Evolutionary conservation across 2,329 filamentous ascomycete species (phyloP), one percentile per base, ranked within the genome.

Genomic region (Plenodomus biglobosus): DNA sequence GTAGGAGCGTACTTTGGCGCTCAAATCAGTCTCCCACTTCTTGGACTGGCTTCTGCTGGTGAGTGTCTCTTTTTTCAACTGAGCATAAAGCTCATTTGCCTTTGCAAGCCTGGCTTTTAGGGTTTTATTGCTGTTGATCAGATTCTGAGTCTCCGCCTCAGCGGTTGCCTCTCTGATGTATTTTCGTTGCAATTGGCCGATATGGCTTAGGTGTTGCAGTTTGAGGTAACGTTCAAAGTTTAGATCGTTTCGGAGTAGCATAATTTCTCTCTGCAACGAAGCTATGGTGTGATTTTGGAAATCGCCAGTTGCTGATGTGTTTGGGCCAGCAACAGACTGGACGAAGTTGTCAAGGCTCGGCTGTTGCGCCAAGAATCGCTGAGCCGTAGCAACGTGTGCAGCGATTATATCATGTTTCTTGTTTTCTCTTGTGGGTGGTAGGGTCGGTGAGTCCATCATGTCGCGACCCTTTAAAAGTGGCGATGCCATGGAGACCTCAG

Each of bases 151-250:
- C 65, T 94, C 88, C 0, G 89, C 88, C 66, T 92, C 89, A 1
- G 84, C 86, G 1, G 88, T 87, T 7, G 87, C 87, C 67, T 92
- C 87, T 55, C 83, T 83, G 55, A 92, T 83, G 49, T 90, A 85
- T 53, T 85, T 85, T 13, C 87, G 80, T 58, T 88, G 85, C 36
- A 94, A 73, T 62, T 90, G 87, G 1, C 88, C 88, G 64, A 94
- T 92, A 50, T 92, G 88, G 1, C 85, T 82, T 56, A 92, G 82
- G 67, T 92, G 89, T 62, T 94, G 89, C 55, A 90, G 84, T 66
- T 92, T 92, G 61, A 92, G 80, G 69, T 90, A 92, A 20, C 87
- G 80, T 68, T 94, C 90, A 62, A 92, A 94, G 56, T 87, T 88
- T 37, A 94, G 76, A 59, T 94, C 88, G 53, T 92, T 94, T 38